phyloP scores from a whole-genome alignment of 2,329 filamentous ascomycete genomes.

The Xenoacremonium recifei region DNA sequence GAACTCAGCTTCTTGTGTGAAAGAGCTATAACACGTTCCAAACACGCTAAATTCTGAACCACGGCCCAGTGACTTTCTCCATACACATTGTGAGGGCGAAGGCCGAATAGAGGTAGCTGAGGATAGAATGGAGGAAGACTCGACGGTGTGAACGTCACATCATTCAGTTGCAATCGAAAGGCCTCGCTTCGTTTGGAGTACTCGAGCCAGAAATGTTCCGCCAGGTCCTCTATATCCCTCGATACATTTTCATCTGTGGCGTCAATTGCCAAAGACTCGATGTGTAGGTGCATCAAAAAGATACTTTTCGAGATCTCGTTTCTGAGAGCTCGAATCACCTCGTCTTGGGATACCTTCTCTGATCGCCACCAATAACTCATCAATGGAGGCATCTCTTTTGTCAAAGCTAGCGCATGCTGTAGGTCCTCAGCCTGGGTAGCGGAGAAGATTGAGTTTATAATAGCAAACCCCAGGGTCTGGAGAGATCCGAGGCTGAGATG shows the following conservation, averaged over 20 bases:
- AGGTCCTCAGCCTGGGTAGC: slow-evolving; percentile 68
- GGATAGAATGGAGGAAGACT: slow-evolving; percentile 44
- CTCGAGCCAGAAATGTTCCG: slow-evolving; percentile 72
- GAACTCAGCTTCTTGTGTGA: slow-evolving; percentile 19
- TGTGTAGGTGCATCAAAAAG: slow-evolving; percentile 62
- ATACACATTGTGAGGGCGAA: slow-evolving; percentile 51
- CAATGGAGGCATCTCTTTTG: slow-evolving; percentile 64
- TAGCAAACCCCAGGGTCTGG: slow-evolving; percentile 72
- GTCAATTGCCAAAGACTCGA: slow-evolving; percentile 55
- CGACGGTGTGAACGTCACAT: slow-evolving; percentile 60
- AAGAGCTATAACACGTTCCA: slow-evolving; percentile 50
- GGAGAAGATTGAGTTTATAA: slow-evolving; percentile 69
- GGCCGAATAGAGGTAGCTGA: slow-evolving; percentile 48
- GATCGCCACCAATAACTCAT: slow-evolving; percentile 76
- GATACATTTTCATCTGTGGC: slow-evolving; percentile 37
- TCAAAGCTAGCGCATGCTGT: slow-evolving; percentile 57
- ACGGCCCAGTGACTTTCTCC: slow-evolving; percentile 61
- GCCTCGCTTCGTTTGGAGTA: slow-evolving; percentile 71
- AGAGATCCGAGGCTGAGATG: slow-evolving; percentile 58
- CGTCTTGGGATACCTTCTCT: slow-evolving; percentile 61
- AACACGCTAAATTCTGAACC: slow-evolving; percentile 55
- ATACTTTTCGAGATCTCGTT: slow-evolving; percentile 77
- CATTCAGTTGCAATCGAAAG: slow-evolving; percentile 74
- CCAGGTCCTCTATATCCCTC: slow-evolving; percentile 59
- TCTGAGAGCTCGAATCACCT: slow-evolving; percentile 61